Evolutionary conservation across 2,329 filamentous ascomycete species (phyloP).

Genomic region (Orbilia blumenaviensis): DNA sequence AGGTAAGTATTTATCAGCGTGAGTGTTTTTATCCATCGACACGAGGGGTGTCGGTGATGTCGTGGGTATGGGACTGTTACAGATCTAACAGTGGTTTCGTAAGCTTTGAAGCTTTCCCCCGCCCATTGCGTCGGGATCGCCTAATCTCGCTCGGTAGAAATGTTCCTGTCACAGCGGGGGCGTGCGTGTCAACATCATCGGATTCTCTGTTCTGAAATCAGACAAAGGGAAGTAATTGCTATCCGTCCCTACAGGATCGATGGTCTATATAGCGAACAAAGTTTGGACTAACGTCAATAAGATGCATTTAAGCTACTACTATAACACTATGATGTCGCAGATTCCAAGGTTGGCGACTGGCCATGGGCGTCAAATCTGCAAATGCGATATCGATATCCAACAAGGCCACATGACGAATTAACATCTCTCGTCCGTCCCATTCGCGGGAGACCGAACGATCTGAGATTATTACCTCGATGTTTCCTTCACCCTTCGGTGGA

Average conservation of each 20-base stretch:
- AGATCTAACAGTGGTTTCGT: slow-evolving; percentile 33
- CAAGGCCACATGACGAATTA: slow-evolving; percentile 18
- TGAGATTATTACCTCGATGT: background rate
- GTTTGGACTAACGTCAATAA: background rate
- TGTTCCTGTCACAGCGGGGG: background rate
- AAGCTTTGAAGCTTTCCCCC: slow-evolving; percentile 16
- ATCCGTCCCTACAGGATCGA: background rate
- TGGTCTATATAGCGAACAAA: background rate
- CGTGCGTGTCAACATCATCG: background rate
- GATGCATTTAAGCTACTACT: background rate
- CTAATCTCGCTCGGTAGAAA: slow-evolving; percentile 46
- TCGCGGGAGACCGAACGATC: background rate
- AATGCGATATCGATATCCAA: slow-evolving; percentile 10
- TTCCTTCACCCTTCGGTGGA: slow-evolving; percentile 3
- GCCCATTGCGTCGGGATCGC: slow-evolving; percentile 34
- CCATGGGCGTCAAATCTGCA: background rate
- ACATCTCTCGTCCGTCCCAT: slow-evolving; percentile 24
- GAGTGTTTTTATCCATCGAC: slow-evolving; percentile 16
- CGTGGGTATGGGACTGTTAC: slow-evolving; percentile 14
- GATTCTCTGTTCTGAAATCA: background rate
- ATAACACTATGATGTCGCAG: background rate
- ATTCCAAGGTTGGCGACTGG: slow-evolving; percentile 15
- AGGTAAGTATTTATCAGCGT: background rate
- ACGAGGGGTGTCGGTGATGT: background rate
- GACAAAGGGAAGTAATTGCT: background rate